These are phyloP conservation scores for Fusarium euwallaceae DNA, from an alignment of 2,329 filamentous ascomycete genomes.

Conservation along the genomic window DNA sequence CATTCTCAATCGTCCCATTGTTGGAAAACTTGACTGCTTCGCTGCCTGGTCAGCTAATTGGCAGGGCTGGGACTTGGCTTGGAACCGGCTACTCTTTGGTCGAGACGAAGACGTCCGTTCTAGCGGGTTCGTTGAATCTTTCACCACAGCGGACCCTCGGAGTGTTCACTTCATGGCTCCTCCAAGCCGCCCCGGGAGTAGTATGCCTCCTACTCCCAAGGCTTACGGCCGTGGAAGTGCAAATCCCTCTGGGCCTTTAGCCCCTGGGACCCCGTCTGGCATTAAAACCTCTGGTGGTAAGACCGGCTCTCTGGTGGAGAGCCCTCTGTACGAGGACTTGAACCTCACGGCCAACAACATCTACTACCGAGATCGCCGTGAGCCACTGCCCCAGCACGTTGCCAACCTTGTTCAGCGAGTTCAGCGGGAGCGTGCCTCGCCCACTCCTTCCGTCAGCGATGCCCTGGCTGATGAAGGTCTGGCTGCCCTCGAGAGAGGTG, in stretches of 20 bases:
- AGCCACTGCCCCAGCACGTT: constrained; percentile 3
- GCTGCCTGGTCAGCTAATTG: not conserved
- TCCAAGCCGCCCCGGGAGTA: not conserved
- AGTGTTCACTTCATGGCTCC: not conserved
- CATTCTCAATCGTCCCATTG: not conserved
- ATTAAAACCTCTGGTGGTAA: not conserved
- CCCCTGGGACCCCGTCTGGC: not conserved
- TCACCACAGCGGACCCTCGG: not conserved
- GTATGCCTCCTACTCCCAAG: not conserved
- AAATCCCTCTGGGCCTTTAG: not conserved
- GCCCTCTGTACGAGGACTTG: not conserved
- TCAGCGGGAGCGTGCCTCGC: constrained; percentile 3
- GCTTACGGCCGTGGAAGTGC: not conserved
- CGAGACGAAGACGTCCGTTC: not conserved
- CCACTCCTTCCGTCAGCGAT: not conserved
- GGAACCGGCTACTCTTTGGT: constrained; percentile 11
- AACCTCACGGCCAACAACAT: constrained; percentile 10
- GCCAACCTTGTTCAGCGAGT: constrained; percentile 2
- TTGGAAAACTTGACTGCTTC: constrained; percentile 7
- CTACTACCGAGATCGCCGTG: not conserved
- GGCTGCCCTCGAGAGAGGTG: not conserved
- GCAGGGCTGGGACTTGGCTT: constrained; percentile 17
- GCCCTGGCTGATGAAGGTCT: constrained; percentile 7
- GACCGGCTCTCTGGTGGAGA: not conserved
- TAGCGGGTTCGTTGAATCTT: not conserved